A percentile compares a stretch with the other conserved stretches of the same genome.
These are phyloP conservation scores for Daedaleopsis nitida DNA, from an alignment of 768 basidiomycete genomes.

Conservation along the genomic window DNA sequence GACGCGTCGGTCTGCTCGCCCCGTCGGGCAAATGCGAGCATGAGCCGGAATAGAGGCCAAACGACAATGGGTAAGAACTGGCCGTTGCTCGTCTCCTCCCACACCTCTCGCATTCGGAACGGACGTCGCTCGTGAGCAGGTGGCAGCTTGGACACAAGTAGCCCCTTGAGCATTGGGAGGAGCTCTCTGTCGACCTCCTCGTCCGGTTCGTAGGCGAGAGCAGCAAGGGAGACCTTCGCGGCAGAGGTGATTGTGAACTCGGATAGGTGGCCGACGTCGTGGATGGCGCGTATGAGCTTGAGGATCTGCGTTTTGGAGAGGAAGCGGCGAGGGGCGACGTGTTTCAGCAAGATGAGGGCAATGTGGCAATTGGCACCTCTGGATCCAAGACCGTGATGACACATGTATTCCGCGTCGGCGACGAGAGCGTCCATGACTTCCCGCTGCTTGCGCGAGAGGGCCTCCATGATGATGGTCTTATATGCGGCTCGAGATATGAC, in stretches of 20 bases:
- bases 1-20: conserved; percentile 41
- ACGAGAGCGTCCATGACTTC: conserved; percentile 12
- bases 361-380: neutral
- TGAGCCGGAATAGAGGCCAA: conserved; percentile 43
- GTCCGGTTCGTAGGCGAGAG: neutral
- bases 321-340: neutral
- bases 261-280: neutral
- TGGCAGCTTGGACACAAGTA: neutral
- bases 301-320: neutral
- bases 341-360: neutral
- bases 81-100: conserved; percentile 1
- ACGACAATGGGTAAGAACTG: conserved; percentile 22
- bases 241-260: neutral
- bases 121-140: too few relatives aligned
- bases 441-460: neutral
- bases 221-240: neutral
- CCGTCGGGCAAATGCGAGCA: conserved; percentile 43
- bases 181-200: conserved; percentile 7
- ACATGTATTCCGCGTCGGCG: conserved; percentile 4
- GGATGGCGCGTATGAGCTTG: conserved; percentile 5
- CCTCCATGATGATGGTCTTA: neutral
- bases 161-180: conserved; percentile 2
- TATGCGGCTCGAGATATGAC: neutral
- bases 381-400: neutral
- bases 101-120: neutral